Evolutionary conservation across 2,329 filamentous ascomycete genomes (phyloP), one percentile per base, ranked within the genome.

Genomic region (Fusarium tanahbumbuense): DNA sequence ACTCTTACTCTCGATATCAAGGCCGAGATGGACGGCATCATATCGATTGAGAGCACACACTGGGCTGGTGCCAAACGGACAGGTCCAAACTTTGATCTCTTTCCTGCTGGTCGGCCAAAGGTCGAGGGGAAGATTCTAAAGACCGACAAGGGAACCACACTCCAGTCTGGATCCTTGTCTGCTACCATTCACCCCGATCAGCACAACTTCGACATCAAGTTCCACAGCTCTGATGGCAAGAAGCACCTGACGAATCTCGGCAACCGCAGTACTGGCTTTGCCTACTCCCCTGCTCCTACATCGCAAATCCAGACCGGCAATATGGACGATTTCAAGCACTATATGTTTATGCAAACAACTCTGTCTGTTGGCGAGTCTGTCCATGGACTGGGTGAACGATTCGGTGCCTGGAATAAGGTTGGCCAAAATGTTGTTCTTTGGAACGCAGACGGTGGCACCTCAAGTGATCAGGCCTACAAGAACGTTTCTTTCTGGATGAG

Each of bases 401-500:
- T 94, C 75, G 92, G 92, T 1, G 87, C 90, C 9, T 92, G 92
- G 79, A 91, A 92, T 77, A 93, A 92, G 78, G 88, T 93, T 44
- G 92, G 92, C 15, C 91, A 94, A 78, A 84, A 85, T 15, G 81
- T 94, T 11, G 83, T 87, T 59, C 84, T 94, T 10, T 89, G 87
- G 86, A 89, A 89, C 70, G 84, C 85, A 16, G 87, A 89, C 70
- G 87, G 87, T 8, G 90, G 90, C 12, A 92, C 90, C 0, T 89
- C 87, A 0, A 89, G 87, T 68, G 89, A 92, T 58, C 90, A 92
- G 76, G 89, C 89, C 1, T 92, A 92, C 80, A 92, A 92, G 81
- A 92, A 92, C 75, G 80, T 92, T 4, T 87, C 88, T 0, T 91
- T 92, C 78, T 92, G 88, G 85, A 81, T 92, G 70, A 91, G 87